Base-by-base conservation (phyloP, 331 rosid species). In the Pyracantha coccinea region DNA sequence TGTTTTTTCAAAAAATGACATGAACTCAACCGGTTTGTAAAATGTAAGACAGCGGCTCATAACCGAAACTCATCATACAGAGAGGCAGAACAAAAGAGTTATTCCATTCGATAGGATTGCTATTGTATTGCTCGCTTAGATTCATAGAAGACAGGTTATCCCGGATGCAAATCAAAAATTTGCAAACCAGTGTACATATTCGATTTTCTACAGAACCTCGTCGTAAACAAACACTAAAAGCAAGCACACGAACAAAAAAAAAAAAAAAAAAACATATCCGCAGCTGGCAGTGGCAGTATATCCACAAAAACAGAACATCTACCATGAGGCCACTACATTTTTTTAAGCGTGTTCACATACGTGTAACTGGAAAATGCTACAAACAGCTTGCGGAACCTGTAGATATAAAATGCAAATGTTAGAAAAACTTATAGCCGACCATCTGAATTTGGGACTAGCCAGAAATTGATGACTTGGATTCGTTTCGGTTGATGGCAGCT, bases 381-480 rank as follows among this genome's bases (percentile, higher is more conserved):
- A 71, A 93, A 93, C 76, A 86, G 91, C 83, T 90, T 93, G 83
- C 95, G 92, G 69, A 89, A 93, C 98, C 98, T 93, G 89, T 87
- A 79, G 62, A 75, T 60, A 82, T 33, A 50, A 71, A 35, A 63
- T 31, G 13, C 4, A 47, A 66, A n/a, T 0, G 1, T 29, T 19
- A 15, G 3, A n/a, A 68, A 41, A 66, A 38, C 24, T 3, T 17
- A 68, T 2, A 68, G 73, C 60, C 27, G 64, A 6, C 58, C 6
- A 72, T 38, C 61, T 14, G 9, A 24, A 32, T 61, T 24, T 60
- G 38, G 24, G 55, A 28, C 45, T 59, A 23, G 68, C 4, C n/a
- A 59, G 53, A 16, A 73, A 55, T 19, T 25, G 20, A 8, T 47
- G 15, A 11, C 7, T 52, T 12, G 28, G 47, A 29, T 7, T n/a